phyloP scores from a whole-genome alignment of 495 filamentous ascomycete genomes.

The Podospora didyma region DNA sequence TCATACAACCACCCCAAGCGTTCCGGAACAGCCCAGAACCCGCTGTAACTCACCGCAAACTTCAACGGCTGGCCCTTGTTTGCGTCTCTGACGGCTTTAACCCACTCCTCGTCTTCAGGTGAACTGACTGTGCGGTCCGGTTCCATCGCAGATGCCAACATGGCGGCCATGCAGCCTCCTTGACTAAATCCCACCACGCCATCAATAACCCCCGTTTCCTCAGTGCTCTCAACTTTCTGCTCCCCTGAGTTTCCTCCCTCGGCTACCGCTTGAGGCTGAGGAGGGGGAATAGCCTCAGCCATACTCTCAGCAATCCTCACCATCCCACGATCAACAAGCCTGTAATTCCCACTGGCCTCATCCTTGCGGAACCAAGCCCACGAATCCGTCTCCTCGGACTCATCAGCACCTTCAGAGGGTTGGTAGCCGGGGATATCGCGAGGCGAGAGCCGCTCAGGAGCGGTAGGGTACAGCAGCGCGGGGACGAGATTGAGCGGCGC shows the following conservation, averaged over 20 bases:
- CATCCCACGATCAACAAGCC: conserved; percentile 63
- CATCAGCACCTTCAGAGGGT: conserved; percentile 26
- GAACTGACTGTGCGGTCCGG: conserved; percentile 21
- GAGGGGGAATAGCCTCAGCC: not conserved
- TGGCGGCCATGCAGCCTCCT: conserved; percentile 59
- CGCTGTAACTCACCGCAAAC: conserved; percentile 76
- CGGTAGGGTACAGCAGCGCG: conserved; percentile 61
- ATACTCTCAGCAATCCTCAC: conserved; percentile 55
- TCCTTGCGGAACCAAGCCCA: conserved; percentile 87
- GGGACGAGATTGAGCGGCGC: conserved; percentile 50
- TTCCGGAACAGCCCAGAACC: conserved; percentile 66
- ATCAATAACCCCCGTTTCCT: conserved; percentile 56
- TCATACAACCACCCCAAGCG: conserved; percentile 68
- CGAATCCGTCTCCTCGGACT: conserved; percentile 48
- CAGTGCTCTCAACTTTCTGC: not conserved
- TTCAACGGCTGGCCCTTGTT: conserved; percentile 59
- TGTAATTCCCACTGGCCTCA: conserved; percentile 55
- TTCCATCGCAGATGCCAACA: conserved; percentile 66
- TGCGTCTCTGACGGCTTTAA: conserved; percentile 34
- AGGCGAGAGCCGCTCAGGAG: conserved; percentile 53
- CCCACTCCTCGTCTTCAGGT: conserved; percentile 28
- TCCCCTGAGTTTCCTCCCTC: not conserved
- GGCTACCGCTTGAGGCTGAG: not conserved
- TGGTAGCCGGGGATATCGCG: conserved; percentile 70
- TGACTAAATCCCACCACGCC: conserved; percentile 76